Percentiles rank a stretch among this genome's conserved stretches.
These are phyloP conservation scores for Ophiocordyceps unilateralis DNA, from an alignment of 2,329 filamentous ascomycete species.

Conservation along the genomic window DNA sequence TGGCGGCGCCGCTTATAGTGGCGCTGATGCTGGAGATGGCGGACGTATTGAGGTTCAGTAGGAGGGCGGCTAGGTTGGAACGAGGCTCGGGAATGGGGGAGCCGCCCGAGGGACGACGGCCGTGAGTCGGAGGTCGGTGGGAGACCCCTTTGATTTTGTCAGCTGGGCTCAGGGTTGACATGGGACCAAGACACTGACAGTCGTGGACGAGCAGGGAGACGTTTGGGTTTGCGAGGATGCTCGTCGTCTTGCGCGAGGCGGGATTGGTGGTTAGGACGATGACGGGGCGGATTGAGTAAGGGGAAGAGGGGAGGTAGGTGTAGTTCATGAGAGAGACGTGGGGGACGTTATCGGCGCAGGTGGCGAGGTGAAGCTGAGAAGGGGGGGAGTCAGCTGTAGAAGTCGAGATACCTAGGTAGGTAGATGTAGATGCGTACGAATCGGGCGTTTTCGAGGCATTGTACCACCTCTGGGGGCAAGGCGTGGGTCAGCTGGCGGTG, in stretches of 20 bases:
- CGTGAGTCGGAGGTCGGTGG: slow-evolving; percentile 66
- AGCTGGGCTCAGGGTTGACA: too few relatives aligned
- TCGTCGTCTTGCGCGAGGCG: slow-evolving; percentile 61
- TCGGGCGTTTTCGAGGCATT: slow-evolving; percentile 83
- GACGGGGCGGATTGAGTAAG: slow-evolving; percentile 52
- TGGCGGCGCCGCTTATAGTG: slow-evolving; percentile 80
- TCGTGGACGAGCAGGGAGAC: slow-evolving; percentile 95
- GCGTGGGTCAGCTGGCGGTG: slow-evolving; percentile 51
- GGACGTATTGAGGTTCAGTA: slow-evolving; percentile 82
- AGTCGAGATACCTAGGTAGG: background rate
- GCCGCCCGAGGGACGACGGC: slow-evolving; percentile 38
- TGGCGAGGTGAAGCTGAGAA: slow-evolving; percentile 78
- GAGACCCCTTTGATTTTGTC: slow-evolving; percentile 53
- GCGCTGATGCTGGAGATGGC: slow-evolving; percentile 78
- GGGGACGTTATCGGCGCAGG: slow-evolving; percentile 64
- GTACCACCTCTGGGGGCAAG: slow-evolving; percentile 70
- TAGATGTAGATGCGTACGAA: slow-evolving; percentile 54
- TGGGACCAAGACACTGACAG: slow-evolving; percentile 35
- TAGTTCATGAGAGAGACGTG: slow-evolving; percentile 98
- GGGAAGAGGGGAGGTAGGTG: slow-evolving; percentile 76
- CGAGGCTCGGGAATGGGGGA: slow-evolving; percentile 47
- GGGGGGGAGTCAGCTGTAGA: background rate
- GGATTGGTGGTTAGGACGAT: slow-evolving; percentile 90
- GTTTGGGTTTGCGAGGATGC: slow-evolving; percentile 67
- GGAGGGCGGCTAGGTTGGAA: slow-evolving; percentile 63